Evolutionary conservation across 257 asterid species (phyloP).

Genomic region (Mentha longifolia): DNA sequence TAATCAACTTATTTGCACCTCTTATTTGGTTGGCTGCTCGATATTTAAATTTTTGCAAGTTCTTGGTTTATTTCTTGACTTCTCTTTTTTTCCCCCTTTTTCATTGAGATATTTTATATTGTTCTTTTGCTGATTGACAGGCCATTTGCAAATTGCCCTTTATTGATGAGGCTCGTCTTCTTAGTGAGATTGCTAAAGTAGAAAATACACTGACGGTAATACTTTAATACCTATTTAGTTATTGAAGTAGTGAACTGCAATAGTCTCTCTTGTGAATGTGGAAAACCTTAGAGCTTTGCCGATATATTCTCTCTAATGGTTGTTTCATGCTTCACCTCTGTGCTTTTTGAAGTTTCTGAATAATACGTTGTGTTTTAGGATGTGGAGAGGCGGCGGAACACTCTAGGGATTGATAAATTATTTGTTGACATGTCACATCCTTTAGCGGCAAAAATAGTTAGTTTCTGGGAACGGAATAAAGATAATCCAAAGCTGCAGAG

Average conservation of each 20-base stretch:
- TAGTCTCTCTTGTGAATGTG: neutral
- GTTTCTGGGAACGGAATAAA: slow-evolving; percentile 45
- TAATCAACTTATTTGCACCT: neutral
- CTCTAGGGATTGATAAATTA: slow-evolving; percentile 53
- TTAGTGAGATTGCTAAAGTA: slow-evolving; percentile 56
- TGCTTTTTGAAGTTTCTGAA: slow-evolving; percentile 23
- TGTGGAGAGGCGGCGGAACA: slow-evolving; percentile 59
- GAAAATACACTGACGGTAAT: slow-evolving; percentile 64
- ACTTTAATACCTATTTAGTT: slow-evolving; percentile 7
- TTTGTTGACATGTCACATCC: slow-evolving; percentile 54
- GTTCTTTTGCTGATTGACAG: slow-evolving; percentile 42
- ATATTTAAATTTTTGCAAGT: neutral
- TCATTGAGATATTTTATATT: slow-evolving; percentile 13
- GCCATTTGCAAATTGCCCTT: slow-evolving; percentile 70
- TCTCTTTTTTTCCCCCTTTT: too few relatives aligned
- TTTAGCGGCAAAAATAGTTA: slow-evolving; percentile 49
- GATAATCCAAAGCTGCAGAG: slow-evolving; percentile 48
- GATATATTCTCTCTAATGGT: neutral
- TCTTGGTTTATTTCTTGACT: slow-evolving; percentile 10
- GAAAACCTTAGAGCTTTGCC: neutral
- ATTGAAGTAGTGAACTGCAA: slow-evolving; percentile 1
- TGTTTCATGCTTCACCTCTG: neutral
- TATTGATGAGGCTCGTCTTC: slow-evolving; percentile 64
- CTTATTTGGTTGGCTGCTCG: slow-evolving; percentile 25
- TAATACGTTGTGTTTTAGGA: slow-evolving; percentile 48